Evolutionary conservation across 2,329 filamentous ascomycete species (phyloP), one percentile per base, ranked within the genome.

Genomic region (Arthrinium puccinioides): DNA sequence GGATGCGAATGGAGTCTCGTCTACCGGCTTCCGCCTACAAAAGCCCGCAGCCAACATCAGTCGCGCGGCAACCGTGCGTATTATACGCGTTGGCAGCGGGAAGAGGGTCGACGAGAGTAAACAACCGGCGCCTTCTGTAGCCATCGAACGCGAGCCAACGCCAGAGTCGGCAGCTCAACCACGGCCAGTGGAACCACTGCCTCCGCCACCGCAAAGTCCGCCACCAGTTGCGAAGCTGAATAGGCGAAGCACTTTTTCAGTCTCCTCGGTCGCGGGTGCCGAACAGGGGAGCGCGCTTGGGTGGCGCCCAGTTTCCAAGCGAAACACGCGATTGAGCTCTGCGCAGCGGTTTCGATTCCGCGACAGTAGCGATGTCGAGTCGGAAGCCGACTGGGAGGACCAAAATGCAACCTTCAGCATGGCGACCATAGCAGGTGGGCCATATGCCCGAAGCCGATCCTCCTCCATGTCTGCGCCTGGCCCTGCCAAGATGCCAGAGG

Each of bases 361-460:
- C 15, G 53, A 56, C 34, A 54, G 51, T 36, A 54, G 49, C 40
- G 53, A 56, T 13, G 29, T 52, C 8, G 48, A 53, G 19, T 53
- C 51, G 5, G 45, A 48, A 44, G 33, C 40, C 45, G 25, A 48
- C n/a, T n/a, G n/a, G n/a, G n/a, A n/a, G n/a, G n/a, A n/a, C n/a
- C n/a, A n/a, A n/a, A n/a, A n/a, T n/a, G n/a, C n/a, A n/a, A n/a
- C n/a, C n/a, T n/a, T n/a, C n/a, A n/a, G n/a, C n/a, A n/a, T n/a
- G n/a, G n/a, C n/a, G n/a, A n/a, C n/a, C n/a, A n/a, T n/a, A n/a
- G n/a, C n/a, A n/a, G n/a, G n/a, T n/a, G n/a, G n/a, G n/a, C n/a
- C n/a, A n/a, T n/a, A n/a, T n/a, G n/a, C n/a, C n/a, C n/a, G n/a
- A n/a, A n/a, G n/a, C n/a, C n/a, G n/a, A n/a, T n/a, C n/a, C n/a